Evolutionary conservation across 257 asterid genomes (phyloP).

Genomic region (Gynochthodes officinalis): DNA sequence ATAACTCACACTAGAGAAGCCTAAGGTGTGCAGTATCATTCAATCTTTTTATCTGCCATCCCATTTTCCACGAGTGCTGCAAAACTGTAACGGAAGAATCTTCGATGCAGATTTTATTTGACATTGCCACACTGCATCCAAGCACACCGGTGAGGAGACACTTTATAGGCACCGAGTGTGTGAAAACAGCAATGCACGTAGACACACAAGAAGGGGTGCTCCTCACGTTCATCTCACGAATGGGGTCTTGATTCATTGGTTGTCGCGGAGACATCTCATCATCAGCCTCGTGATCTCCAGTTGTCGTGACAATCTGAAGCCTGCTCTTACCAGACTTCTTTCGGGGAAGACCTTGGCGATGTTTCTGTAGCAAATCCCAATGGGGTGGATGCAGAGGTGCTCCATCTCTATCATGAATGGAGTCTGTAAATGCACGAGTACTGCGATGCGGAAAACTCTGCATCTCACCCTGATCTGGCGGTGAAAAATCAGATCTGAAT

Average conservation of each 20-base stretch:
- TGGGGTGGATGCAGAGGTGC: slow-evolving; percentile 46
- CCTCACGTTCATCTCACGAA: slow-evolving; percentile 47
- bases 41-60: slow-evolving; percentile 91
- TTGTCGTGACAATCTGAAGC: slow-evolving; percentile 77
- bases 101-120: slow-evolving; percentile 71
- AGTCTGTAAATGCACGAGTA: slow-evolving; percentile 34
- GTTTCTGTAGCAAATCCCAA: slow-evolving; percentile 59
- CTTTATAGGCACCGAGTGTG: slow-evolving; percentile 73
- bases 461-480: slow-evolving; percentile 56
- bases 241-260: slow-evolving; percentile 40
- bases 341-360: slow-evolving; percentile 52
- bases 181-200: slow-evolving; percentile 73
- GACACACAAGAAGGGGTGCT: slow-evolving; percentile 33
- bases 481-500: slow-evolving; percentile 71
- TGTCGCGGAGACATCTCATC: slow-evolving; percentile 96
- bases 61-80: slow-evolving; percentile 82
- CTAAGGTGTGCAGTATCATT: slow-evolving; percentile 92
- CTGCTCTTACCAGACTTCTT: slow-evolving; percentile 95
- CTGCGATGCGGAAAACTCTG: slow-evolving; percentile 35
- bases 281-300: slow-evolving; percentile 90
- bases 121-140: slow-evolving; percentile 74
- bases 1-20: slow-evolving; percentile 52
- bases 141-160: slow-evolving; percentile 82
- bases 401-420: slow-evolving; percentile 47
- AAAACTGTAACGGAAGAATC: slow-evolving; percentile 87